These are phyloP conservation scores for Neofusicoccum sp. DNA, from an alignment of 2,329 filamentous ascomycete species.

Conservation along the genomic window DNA sequence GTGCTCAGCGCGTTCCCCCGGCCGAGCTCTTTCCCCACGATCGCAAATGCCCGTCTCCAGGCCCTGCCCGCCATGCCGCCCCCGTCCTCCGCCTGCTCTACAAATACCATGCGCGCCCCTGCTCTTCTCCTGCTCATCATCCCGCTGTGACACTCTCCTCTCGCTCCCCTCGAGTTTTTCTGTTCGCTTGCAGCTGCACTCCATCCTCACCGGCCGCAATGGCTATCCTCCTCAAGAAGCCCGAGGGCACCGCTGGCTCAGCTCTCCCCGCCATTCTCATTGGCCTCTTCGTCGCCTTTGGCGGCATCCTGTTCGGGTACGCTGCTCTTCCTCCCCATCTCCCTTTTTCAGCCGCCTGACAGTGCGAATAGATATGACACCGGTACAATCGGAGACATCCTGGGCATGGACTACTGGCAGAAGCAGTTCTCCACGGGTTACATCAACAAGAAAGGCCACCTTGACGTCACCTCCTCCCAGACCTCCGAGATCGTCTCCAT, in stretches of 20 bases:
- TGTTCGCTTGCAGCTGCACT: neutral
- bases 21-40: neutral
- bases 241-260: slow-evolving; percentile 68
- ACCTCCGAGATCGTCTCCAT: slow-evolving; percentile 77
- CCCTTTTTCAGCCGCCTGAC: neutral
- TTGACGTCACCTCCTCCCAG: slow-evolving; percentile 46
- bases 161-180: neutral
- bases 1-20: neutral
- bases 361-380: slow-evolving; percentile 35
- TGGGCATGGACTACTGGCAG: slow-evolving; percentile 68
- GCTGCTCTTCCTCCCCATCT: slow-evolving; percentile 1
- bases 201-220: slow-evolving; percentile 24
- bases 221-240: slow-evolving; percentile 57
- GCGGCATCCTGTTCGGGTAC: slow-evolving; percentile 43
- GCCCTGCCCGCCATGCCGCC: neutral
- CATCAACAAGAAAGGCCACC: slow-evolving; percentile 37
- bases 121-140: neutral
- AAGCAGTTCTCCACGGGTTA: slow-evolving; percentile 54
- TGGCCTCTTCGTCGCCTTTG: slow-evolving; percentile 47
- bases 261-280: slow-evolving; percentile 38
- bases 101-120: neutral
- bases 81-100: neutral
- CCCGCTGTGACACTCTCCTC: neutral
- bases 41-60: neutral
- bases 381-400: slow-evolving; percentile 55